Conservation (phyloP, 495 filamentous ascomycete genomes). For the Astrothelium subdiscretum region DNA sequence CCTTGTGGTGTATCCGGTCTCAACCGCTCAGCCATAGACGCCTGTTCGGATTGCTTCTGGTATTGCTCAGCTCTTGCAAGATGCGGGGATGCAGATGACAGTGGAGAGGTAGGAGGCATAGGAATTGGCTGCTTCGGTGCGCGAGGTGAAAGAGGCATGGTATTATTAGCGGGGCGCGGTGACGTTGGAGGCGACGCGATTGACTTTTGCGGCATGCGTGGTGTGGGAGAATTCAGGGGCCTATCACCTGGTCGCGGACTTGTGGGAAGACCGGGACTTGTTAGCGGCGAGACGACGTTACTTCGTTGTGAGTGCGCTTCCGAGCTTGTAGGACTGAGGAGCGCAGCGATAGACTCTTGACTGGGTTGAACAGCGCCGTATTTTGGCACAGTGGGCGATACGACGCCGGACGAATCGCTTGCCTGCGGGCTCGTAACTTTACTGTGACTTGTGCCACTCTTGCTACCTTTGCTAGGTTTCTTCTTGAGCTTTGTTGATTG, state of each 20-base stretch:
- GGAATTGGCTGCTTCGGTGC: constrained; percentile 55
- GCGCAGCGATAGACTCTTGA: constrained; percentile 1
- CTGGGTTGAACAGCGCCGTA: not conserved
- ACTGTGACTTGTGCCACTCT: constrained; percentile 26
- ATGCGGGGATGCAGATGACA: constrained; percentile 42
- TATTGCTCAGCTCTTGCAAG: constrained; percentile 21
- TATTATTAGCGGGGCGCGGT: constrained; percentile 30
- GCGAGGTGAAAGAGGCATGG: constrained; percentile 60
- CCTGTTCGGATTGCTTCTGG: constrained; percentile 11
- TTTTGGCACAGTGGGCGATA: not conserved
- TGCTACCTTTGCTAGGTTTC: constrained; percentile 5
- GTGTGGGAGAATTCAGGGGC: constrained; percentile 59
- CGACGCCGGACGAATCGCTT: not conserved
- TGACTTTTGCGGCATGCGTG: constrained; percentile 47
- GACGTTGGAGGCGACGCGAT: constrained; percentile 56
- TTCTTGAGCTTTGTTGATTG: constrained; percentile 51
- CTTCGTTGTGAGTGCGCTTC: constrained; percentile 8
- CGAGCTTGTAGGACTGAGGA: not conserved
- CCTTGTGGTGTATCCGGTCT: constrained; percentile 7
- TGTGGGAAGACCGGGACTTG: constrained; percentile 78
- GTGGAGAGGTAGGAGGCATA: constrained; percentile 48
- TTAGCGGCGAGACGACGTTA: constrained; percentile 42
- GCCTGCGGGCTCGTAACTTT: constrained; percentile 15
- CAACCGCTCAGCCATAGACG: constrained; percentile 7
- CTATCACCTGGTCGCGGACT: constrained; percentile 80